Evolutionary conservation across 164 flowering plant species (phyloP).

Genomic region (Vitis vinifera): ASM3070453v1 NC_081821.1:479001-479500

Average conservation of each 20-base stretch:
- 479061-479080: constrained; percentile 88
- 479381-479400: constrained; percentile 75
- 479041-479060: constrained; percentile 57
- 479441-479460: constrained; percentile 38
- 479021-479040: constrained; percentile 87
- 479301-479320: constrained; percentile 37
- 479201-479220: constrained; percentile 72
- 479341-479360: constrained; percentile 83
- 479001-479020: constrained; percentile 51
- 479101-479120: constrained; percentile 76
- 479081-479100: constrained; percentile 65
- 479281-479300: constrained; percentile 57
- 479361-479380: constrained; percentile 66
- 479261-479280: constrained; percentile 70
- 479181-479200: constrained; percentile 82
- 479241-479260: constrained; percentile 67
- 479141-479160: constrained; percentile 90
- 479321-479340: constrained; percentile 69
- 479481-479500: background rate
- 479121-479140: constrained; percentile 78
- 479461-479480: constrained; percentile 31
- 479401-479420: constrained; percentile 66
- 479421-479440: constrained; percentile 22
- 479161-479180: constrained; percentile 77
- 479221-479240: constrained; percentile 41